Conservation (phyloP, 2,329 filamentous ascomycete species). For the Aspergillus pseudoglaucus region DNA sequence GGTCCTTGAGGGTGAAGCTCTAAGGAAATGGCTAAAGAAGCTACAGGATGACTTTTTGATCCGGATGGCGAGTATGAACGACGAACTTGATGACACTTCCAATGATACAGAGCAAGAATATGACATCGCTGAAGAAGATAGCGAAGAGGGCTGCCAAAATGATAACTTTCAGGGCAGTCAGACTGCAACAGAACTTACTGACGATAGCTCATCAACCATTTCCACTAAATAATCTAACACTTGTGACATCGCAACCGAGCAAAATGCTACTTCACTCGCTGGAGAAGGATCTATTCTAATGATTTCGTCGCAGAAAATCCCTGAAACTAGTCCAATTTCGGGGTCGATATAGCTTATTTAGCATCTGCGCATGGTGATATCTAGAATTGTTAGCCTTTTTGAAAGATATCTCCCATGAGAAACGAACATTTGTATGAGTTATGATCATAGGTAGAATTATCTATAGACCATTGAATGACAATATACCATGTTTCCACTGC, state of each 20-base stretch:
- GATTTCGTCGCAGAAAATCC: background rate
- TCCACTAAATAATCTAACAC: background rate
- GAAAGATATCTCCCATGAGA: too few species aligned
- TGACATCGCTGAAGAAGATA: too few species aligned
- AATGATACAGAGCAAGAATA: conserved; percentile 4
- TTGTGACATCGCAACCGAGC: background rate
- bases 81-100: conserved; percentile 21
- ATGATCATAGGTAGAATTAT: too few species aligned
- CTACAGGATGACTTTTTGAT: conserved; percentile 69
- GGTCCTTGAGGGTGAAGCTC: conserved; percentile 56
- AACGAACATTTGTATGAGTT: too few species aligned
- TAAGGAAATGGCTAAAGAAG: conserved; percentile 58
- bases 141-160: too few species aligned
- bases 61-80: conserved; percentile 62
- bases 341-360: too few species aligned
- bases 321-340: too few species aligned
- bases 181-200: background rate
- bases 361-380: background rate
- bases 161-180: too few species aligned
- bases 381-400: background rate
- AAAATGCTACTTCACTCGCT: background rate
- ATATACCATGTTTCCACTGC: too few species aligned
- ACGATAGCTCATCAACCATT: background rate
- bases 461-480: too few species aligned
- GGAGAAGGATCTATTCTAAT: background rate